Evolutionary conservation across 192 early-diverging fungal species (phyloP).

Genomic region (Dissophora globulifera): DNA sequence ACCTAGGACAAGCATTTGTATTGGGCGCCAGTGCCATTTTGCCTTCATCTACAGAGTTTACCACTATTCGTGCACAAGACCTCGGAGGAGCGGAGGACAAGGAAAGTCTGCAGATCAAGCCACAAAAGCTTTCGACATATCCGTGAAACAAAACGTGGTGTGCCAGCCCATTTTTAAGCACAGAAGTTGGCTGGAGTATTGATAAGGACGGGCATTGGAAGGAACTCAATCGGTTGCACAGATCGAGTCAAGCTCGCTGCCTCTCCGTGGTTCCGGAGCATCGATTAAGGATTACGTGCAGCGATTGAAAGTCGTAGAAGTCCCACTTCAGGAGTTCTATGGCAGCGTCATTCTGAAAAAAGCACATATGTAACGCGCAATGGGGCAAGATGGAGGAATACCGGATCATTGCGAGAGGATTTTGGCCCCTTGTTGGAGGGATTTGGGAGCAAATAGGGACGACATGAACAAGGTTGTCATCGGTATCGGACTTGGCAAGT

Average conservation of each 20-base stretch:
- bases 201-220: not conserved
- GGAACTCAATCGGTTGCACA: not conserved
- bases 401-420: conserved; percentile 6
- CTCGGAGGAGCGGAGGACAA: not conserved
- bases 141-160: not conserved
- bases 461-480: conserved; percentile 8
- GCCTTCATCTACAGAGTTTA: not conserved
- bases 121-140: not conserved
- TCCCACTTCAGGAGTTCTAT: not conserved
- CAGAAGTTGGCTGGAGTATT: not conserved
- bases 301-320: not conserved
- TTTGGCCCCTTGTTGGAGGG: too few species aligned
- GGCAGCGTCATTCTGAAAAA: not conserved
- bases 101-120: not conserved
- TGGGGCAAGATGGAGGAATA: not conserved
- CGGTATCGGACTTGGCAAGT: conserved; percentile 6
- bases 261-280: not conserved
- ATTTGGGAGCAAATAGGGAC: not conserved
- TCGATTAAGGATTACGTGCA: not conserved
- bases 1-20: not conserved
- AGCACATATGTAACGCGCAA: conserved; percentile 3
- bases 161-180: conserved; percentile 1
- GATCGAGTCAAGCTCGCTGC: not conserved
- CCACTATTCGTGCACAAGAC: too few species aligned
- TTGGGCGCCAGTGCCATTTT: not conserved